Conservation (phyloP, 371 early-diverging fungal genomes). For the Thermomucor indicae-seudaticae region DNA sequence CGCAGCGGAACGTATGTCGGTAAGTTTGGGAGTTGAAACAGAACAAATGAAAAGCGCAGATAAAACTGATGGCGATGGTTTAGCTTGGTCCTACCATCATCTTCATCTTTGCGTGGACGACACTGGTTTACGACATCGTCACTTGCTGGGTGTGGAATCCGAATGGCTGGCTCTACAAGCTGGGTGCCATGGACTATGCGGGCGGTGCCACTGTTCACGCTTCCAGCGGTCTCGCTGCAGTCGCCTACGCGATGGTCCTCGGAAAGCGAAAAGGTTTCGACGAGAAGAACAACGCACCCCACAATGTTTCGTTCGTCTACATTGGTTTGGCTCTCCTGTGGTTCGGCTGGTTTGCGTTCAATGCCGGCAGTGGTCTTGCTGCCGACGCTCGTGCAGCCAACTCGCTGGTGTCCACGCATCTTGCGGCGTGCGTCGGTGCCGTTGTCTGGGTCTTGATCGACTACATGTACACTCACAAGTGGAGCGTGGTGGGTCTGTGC, state of each 20-base stretch:
- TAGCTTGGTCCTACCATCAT: slow-evolving; percentile 68
- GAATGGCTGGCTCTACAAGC: slow-evolving; percentile 67
- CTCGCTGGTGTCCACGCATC: slow-evolving; percentile 68
- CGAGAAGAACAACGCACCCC: slow-evolving; percentile 63
- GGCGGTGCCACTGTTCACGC: slow-evolving; percentile 86
- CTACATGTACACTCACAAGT: slow-evolving; percentile 56
- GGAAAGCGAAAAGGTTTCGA: slow-evolving; percentile 70
- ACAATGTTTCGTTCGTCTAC: slow-evolving; percentile 77
- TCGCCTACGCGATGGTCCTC: slow-evolving; percentile 74
- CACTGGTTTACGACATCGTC: slow-evolving; percentile 72
- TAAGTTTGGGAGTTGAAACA: too few species aligned
- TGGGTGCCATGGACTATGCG: slow-evolving; percentile 81
- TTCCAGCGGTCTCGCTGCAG: slow-evolving; percentile 78
- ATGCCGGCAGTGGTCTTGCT: slow-evolving; percentile 55
- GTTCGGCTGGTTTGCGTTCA: slow-evolving; percentile 53
- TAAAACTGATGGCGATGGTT: too few species aligned
- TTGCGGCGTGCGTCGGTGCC: slow-evolving; percentile 68
- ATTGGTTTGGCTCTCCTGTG: slow-evolving; percentile 77
- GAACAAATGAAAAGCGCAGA: too few species aligned
- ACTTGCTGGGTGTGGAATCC: slow-evolving; percentile 86
- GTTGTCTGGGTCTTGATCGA: slow-evolving; percentile 72
- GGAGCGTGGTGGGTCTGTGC: slow-evolving; percentile 78
- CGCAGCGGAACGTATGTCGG: slow-evolving; percentile 78
- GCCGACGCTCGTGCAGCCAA: slow-evolving; percentile 73
- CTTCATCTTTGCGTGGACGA: slow-evolving; percentile 81